Conservation (phyloP, 768 basidiomycete genomes). For the Rhodotorula diobovata region DNA sequence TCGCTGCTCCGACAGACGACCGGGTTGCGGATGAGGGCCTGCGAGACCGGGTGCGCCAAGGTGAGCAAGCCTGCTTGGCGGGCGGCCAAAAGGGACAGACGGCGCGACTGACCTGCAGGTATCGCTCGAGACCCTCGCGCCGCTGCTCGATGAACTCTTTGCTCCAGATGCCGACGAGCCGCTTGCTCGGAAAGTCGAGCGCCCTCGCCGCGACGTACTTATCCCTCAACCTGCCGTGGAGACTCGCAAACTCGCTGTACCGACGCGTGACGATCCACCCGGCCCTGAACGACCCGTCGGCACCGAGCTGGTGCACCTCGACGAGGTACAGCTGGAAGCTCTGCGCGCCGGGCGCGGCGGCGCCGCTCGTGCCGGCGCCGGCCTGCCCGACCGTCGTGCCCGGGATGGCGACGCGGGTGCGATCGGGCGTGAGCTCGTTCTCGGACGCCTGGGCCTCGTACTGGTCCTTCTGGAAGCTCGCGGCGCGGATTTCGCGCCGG, state of each 20-base stretch:
- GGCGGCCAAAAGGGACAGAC: conserved; percentile 23
- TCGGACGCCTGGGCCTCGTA: conserved; percentile 92
- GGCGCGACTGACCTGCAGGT: conserved; percentile 65
- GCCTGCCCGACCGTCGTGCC: conserved; percentile 75
- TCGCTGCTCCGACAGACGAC: conserved; percentile 75
- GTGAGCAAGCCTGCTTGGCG: not conserved
- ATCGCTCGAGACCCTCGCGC: conserved; percentile 73
- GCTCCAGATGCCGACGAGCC: conserved; percentile 80
- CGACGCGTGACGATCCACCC: conserved; percentile 91
- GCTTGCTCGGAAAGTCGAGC: conserved; percentile 88
- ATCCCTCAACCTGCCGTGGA: conserved; percentile 81
- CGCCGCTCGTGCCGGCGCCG: not conserved
- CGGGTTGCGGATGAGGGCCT: conserved; percentile 71
- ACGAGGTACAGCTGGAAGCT: conserved; percentile 59
- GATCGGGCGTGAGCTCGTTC: conserved; percentile 74
- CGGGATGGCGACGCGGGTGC: conserved; percentile 78
- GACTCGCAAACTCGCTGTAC: conserved; percentile 88
- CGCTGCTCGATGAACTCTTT: conserved; percentile 76
- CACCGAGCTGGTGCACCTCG: conserved; percentile 81
- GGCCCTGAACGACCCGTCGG: conserved; percentile 66
- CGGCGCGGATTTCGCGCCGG: conserved; percentile 72
- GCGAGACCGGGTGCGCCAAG: conserved; percentile 12
- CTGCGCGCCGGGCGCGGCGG: conserved; percentile 37
- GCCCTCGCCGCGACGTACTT: conserved; percentile 61
- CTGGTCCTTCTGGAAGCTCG: conserved; percentile 83